These are phyloP conservation scores for Macadamia integrifolia DNA, from an alignment of 164 flowering plant genomes.

Conservation along the genomic window DNA sequence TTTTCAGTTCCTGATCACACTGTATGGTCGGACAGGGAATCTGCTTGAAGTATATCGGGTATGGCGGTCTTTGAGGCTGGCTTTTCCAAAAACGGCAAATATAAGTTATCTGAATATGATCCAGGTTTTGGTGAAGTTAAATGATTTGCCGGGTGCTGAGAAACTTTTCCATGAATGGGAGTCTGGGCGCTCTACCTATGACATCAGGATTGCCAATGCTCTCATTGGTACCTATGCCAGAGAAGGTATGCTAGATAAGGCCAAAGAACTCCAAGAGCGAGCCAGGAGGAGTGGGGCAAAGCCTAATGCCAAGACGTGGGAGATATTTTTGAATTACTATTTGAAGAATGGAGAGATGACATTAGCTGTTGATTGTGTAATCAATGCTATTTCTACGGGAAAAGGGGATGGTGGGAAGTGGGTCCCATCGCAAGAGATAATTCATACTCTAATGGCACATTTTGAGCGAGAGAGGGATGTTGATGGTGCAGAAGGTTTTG, in stretches of 20 bases:
- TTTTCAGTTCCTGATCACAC: slow-evolving; percentile 71
- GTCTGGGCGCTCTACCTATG: slow-evolving; percentile 53
- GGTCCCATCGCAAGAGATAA: slow-evolving; percentile 44
- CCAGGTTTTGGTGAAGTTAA: slow-evolving; percentile 68
- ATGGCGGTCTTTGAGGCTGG: slow-evolving; percentile 85
- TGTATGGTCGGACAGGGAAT: slow-evolving; percentile 74
- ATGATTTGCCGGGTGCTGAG: slow-evolving; percentile 89
- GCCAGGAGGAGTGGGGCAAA: slow-evolving; percentile 59
- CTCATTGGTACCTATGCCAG: slow-evolving; percentile 63
- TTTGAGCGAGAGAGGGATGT: slow-evolving; percentile 77
- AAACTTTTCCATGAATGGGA: slow-evolving; percentile 86
- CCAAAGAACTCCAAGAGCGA: slow-evolving; percentile 43
- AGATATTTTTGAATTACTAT: slow-evolving; percentile 64
- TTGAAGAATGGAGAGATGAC: slow-evolving; percentile 46
- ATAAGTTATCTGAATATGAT: slow-evolving; percentile 82
- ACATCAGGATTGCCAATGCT: slow-evolving; percentile 68
- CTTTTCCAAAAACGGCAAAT: slow-evolving; percentile 68
- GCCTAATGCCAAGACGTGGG: slow-evolving; percentile 85
- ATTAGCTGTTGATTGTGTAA: slow-evolving; percentile 50
- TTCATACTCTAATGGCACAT: slow-evolving; percentile 47
- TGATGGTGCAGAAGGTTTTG: slow-evolving; percentile 71
- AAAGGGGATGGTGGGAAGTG: slow-evolving; percentile 69
- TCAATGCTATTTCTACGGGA: slow-evolving; percentile 54
- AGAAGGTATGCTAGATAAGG: slow-evolving; percentile 51
- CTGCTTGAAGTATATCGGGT: slow-evolving; percentile 72